Evolutionary conservation across 768 basidiomycete species (phyloP).

Genomic region (Phlebiopsis gigantea): DNA sequence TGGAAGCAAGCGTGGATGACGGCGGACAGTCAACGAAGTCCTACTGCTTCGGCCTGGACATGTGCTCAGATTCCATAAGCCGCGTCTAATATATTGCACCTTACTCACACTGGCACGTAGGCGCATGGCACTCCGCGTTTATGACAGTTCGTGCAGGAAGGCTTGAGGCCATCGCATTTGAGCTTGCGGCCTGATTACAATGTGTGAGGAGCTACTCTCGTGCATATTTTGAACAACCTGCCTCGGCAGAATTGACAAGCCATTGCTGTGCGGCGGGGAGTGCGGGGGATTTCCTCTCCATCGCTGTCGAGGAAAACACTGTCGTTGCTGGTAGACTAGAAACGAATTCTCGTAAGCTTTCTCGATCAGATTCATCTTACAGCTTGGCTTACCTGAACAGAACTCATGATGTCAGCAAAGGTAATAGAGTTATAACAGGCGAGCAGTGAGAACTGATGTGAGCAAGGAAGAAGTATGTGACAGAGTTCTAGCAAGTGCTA

Average conservation of each 20-base stretch:
- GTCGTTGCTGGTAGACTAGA: slow-evolving; percentile 1
- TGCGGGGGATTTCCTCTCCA: slow-evolving; percentile 23
- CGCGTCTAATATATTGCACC: neutral
- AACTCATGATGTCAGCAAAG: slow-evolving; percentile 2
- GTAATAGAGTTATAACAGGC: neutral
- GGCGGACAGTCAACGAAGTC: neutral
- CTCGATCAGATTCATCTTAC: neutral
- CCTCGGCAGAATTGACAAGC: slow-evolving; percentile 72
- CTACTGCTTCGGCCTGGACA: slow-evolving; percentile 6
- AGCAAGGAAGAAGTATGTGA: no score
- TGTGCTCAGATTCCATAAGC: neutral
- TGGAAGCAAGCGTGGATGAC: neutral
- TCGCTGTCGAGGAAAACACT: slow-evolving; percentile 13
- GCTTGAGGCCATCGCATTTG: slow-evolving; percentile 62
- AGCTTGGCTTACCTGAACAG: neutral
- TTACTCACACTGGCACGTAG: slow-evolving; percentile 63
- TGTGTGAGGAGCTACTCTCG: neutral
- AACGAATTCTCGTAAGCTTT: neutral
- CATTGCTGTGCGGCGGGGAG: slow-evolving; percentile 52
- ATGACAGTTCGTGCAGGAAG: slow-evolving; percentile 62
- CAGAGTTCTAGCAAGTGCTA: no score
- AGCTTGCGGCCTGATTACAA: slow-evolving; percentile 52
- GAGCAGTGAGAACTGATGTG: neutral
- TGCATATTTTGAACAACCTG: slow-evolving; percentile 19
- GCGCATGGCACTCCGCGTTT: slow-evolving; percentile 50